Conservation (phyloP, 352 stramenopile genomes). For the Phytopythium helicoides region DNA sequence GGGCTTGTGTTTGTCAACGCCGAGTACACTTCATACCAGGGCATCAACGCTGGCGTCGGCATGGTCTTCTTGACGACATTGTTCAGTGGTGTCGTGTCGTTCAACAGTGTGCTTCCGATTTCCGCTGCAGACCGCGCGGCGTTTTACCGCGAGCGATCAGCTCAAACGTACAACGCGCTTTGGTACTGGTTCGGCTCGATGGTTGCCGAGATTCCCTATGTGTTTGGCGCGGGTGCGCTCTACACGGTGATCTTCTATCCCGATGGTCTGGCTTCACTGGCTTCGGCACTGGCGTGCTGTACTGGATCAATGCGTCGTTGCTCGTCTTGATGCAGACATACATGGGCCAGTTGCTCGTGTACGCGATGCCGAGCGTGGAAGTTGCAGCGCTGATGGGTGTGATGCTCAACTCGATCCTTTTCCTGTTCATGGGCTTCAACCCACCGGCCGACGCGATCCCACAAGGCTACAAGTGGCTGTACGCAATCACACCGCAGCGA, state of each 20-base stretch:
- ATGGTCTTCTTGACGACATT: conserved; percentile 57
- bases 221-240: conserved; percentile 9
- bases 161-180: conserved; percentile 71
- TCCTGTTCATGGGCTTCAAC: conserved; percentile 20
- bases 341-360: conserved; percentile 14
- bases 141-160: conserved; percentile 54
- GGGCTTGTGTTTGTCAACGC: conserved; percentile 47
- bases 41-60: conserved; percentile 36
- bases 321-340: conserved; percentile 18
- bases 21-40: conserved; percentile 28
- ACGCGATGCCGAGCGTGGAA: conserved; percentile 13
- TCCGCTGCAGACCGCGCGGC: conserved; percentile 55
- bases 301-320: conserved; percentile 14
- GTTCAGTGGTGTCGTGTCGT: conserved; percentile 62
- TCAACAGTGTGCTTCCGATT: conserved; percentile 59
- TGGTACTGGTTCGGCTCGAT: conserved; percentile 61
- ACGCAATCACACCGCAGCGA: conserved; percentile 13
- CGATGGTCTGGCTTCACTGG: conserved; percentile 27
- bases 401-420: conserved; percentile 19
- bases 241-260: too few relatives aligned
- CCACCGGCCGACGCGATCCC: conserved; percentile 18
- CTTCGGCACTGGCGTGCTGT: conserved; percentile 1
- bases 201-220: conserved; percentile 44
- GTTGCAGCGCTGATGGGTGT: conserved; percentile 15
- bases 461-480: too few relatives aligned